Base-by-base conservation (phyloP, 768 basidiomycete species). In the Boletus tomentosulus region DNA sequence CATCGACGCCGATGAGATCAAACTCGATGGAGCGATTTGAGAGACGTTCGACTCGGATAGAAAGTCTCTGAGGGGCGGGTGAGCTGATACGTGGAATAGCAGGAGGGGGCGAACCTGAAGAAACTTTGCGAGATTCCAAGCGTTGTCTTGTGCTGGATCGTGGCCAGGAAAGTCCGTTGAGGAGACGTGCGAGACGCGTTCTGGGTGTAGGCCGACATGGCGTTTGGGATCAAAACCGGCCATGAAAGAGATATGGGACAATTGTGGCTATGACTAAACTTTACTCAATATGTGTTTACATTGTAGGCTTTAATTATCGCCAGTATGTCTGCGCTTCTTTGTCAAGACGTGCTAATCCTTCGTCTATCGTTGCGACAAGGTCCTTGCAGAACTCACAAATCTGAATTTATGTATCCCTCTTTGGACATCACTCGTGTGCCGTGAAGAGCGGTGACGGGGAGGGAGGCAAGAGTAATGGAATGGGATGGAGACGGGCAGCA, bases 1-100 rank as follows among this genome's bases (percentile, higher is more conserved):
- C 91, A 68, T 99, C 96, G 28, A 98, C 88, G 6, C 96, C 95
- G 52, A 98, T 81, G 43, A 98, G 76, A 72, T 99, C 97, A 69
- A 99, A 96, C 60, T 98, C 95, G 57, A 97, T 82, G 2, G 88
- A 86, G 15, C 86, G 80, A 41, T 87, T 80, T 0, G 94, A 96
- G 34, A 95, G 74, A 41, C 89, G 80, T 56, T 89, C 83, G 34
- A 97, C 78, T 53, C 85, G 78, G 10, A 93, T 82, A 65, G 77
- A 74, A 51, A 95, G 74, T 64, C 78, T 87, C 92, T 92, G 71
- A 16, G 37, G 35, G 3, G 13, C 33, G 22, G 5, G 24, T 56
- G 46, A 48, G 55, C 5, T 24, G 0, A 54, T n/a, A 31, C 49
- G 33, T 31, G 50, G 4, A 11, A 9, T 45, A 1, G 37, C 2